Evolutionary conservation across 768 basidiomycete genomes (phyloP).

Genomic region (Suillus subaureus): DNA sequence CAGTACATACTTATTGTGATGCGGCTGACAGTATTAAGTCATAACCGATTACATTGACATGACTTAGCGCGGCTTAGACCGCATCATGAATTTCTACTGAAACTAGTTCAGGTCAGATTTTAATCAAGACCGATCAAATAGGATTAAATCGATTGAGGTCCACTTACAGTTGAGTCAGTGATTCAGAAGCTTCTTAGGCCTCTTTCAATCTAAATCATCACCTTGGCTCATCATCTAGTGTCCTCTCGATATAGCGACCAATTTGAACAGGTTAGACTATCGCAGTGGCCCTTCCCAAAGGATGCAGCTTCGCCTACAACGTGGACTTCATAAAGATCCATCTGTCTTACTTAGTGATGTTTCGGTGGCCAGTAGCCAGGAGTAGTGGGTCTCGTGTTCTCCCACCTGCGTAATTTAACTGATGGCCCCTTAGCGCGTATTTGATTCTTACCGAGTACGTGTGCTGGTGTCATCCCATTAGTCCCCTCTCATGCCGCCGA

Average conservation of each 20-base stretch:
- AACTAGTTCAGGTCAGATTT: conserved; percentile 6
- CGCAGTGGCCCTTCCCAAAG: not conserved
- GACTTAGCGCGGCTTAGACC: not conserved
- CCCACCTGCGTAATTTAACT: conserved; percentile 9
- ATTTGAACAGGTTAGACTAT: not conserved
- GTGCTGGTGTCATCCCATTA: not conserved
- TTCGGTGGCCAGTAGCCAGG: conserved; percentile 21
- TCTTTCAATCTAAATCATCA: conserved; percentile 3
- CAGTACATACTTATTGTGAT: not conserved
- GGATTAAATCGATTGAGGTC: not conserved
- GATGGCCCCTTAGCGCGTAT: conserved; percentile 31
- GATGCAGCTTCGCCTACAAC: conserved; percentile 10
- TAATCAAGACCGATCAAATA: conserved; percentile 1
- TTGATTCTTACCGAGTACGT: conserved; percentile 32
- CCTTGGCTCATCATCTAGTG: not conserved
- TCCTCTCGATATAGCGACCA: not conserved
- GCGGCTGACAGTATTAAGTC: not conserved
- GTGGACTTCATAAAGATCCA: conserved; percentile 5
- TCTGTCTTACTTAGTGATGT: conserved; percentile 21
- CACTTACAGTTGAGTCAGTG: not conserved
- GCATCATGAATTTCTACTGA: not conserved
- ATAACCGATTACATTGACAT: not conserved
- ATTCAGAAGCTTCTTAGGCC: not conserved
- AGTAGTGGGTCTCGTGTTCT: conserved; percentile 23
- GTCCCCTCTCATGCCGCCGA: not conserved